phyloP scores from a whole-genome alignment of 1,139 yeast species.

The Protomyces lactucae-debilis region DNA sequence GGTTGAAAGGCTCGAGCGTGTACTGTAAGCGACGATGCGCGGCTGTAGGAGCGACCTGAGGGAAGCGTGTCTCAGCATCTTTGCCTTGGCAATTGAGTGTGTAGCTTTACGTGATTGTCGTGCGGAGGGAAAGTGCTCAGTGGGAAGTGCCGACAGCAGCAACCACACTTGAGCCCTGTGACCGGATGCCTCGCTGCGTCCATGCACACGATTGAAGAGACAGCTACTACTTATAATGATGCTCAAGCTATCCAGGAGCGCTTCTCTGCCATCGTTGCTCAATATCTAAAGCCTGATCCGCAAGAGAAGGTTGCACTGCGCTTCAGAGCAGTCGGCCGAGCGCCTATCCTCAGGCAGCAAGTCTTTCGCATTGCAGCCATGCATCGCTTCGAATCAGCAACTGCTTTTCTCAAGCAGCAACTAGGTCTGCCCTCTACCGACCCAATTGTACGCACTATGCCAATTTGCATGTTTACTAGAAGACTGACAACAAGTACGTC shows the following conservation, averaged over 20 bases:
- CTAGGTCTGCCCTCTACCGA: slow-evolving; percentile 37
- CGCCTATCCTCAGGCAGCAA: slow-evolving; percentile 40
- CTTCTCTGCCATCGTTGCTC: neutral
- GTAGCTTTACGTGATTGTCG: too few relatives aligned
- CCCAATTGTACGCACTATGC: slow-evolving; percentile 44
- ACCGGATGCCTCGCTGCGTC: too few relatives aligned
- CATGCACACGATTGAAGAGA: neutral
- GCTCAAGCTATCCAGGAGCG: neutral
- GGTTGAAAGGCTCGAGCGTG: slow-evolving; percentile 11
- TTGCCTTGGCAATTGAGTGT: too few relatives aligned
- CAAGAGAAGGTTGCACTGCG: slow-evolving; percentile 34
- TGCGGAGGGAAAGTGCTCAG: too few relatives aligned
- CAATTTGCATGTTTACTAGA: slow-evolving; percentile 34
- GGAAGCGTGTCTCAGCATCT: neutral
- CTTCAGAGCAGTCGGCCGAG: slow-evolving; percentile 43
- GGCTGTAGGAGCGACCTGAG: neutral
- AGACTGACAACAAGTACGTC: slow-evolving; percentile 38
- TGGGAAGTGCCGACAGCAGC: too few relatives aligned
- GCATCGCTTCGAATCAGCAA: slow-evolving; percentile 41
- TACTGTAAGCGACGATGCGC: neutral
- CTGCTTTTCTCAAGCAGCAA: slow-evolving; percentile 40
- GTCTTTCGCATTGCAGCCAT: slow-evolving; percentile 40
- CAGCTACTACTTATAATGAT: neutral
- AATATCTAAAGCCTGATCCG: neutral
- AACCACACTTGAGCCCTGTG: too few relatives aligned